Evolutionary conservation across 2,329 filamentous ascomycete species (phyloP).

Genomic region (Beauveria sp.): DNA sequence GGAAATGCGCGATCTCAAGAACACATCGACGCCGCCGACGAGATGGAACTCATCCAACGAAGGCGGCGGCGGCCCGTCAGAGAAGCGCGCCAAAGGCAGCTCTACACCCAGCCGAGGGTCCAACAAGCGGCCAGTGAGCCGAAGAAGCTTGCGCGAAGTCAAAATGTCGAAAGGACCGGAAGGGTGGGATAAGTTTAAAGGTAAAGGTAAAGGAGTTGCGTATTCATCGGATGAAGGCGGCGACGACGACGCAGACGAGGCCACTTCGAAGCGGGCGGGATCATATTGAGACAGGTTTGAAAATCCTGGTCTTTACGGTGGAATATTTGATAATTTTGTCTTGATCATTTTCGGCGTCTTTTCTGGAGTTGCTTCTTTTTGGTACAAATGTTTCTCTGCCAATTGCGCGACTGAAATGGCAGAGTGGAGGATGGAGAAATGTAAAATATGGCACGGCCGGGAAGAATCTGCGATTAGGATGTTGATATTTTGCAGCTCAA

Average conservation of each 20-base stretch:
- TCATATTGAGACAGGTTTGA: constrained; percentile 29
- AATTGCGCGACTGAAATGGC: neutral
- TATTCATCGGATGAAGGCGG: constrained; percentile 30
- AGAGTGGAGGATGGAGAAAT: neutral
- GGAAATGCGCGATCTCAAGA: constrained; percentile 62
- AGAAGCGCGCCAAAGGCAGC: constrained; percentile 20
- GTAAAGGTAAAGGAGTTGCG: constrained; percentile 41
- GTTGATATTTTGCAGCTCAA: neutral
- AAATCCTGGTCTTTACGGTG: neutral
- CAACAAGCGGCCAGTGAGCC: constrained; percentile 26
- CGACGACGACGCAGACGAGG: constrained; percentile 22
- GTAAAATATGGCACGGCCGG: neutral
- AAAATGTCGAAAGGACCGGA: constrained; percentile 22
- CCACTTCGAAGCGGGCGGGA: constrained; percentile 28
- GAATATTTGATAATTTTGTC: neutral
- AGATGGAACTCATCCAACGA: constrained; percentile 44
- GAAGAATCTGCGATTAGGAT: neutral
- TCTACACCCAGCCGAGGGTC: constrained; percentile 20
- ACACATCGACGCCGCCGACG: constrained; percentile 38
- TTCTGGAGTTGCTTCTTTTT: neutral
- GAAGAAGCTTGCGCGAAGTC: constrained; percentile 35
- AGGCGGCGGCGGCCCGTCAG: constrained; percentile 25
- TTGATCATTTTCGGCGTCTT: neutral
- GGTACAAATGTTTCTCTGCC: neutral
- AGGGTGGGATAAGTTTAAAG: constrained; percentile 21